Conservation (phyloP, 169 alveolate genomes). For the Cryptosporidium tyzzeri region DNA sequence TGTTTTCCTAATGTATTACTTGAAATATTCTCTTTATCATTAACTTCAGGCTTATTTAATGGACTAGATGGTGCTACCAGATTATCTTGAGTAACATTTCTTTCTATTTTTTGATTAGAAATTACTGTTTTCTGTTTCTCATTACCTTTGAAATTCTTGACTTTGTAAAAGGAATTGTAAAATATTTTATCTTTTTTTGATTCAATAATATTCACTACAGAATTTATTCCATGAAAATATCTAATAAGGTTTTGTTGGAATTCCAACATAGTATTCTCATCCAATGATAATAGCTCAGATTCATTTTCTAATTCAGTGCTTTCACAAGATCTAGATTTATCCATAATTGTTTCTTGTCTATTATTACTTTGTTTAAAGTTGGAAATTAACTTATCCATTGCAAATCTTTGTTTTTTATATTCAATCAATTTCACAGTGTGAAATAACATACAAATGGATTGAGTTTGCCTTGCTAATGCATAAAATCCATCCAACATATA, state of each 20-base stretch:
- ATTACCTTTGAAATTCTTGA: background rate
- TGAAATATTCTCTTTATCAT: conserved; percentile 7
- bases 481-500: conserved; percentile 73
- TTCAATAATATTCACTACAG: background rate
- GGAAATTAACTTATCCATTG: conserved; percentile 12
- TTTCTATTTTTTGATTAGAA: background rate
- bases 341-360: background rate
- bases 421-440: conserved; percentile 28
- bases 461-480: conserved; percentile 73
- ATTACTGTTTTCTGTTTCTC: background rate
- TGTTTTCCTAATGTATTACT: background rate
- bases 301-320: background rate
- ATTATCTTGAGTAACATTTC: background rate
- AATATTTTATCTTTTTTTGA: conserved; percentile 3
- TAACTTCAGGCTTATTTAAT: background rate
- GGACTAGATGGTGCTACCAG: background rate
- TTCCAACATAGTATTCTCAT: conserved; percentile 39
- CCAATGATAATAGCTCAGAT: background rate
- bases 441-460: conserved; percentile 64
- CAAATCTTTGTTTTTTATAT: conserved; percentile 27
- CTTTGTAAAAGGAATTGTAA: conserved; percentile 4
- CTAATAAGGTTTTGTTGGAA: conserved; percentile 5
- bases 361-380: background rate
- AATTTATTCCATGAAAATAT: conserved; percentile 14
- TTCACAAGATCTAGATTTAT: background rate